These are phyloP conservation scores for Phytophthora chlamydospora DNA, from an alignment of 352 stramenopile genomes.

Conservation along the genomic window DNA sequence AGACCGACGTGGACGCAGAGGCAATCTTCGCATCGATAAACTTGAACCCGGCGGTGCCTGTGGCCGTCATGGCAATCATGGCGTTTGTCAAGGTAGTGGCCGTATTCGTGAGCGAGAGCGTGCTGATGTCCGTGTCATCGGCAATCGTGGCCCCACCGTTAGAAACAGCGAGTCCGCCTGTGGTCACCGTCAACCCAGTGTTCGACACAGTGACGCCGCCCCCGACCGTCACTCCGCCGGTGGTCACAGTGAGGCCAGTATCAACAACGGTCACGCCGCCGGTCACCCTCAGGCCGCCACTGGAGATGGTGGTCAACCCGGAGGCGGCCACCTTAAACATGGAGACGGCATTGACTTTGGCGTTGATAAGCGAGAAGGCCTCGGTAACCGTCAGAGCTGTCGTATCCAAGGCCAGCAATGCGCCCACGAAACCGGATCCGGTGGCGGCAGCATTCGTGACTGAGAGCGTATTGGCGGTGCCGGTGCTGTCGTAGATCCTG, in stretches of 20 bases:
- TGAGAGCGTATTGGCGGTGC: constrained; percentile 1
- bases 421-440: background rate
- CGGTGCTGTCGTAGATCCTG: background rate
- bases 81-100: background rate
- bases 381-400: constrained; percentile 8
- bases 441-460: constrained; percentile 3
- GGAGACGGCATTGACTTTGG: background rate
- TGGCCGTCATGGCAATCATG: constrained; percentile 2
- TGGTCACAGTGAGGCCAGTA: constrained; percentile 18
- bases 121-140: background rate
- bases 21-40: constrained; percentile 30
- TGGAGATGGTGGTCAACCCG: background rate
- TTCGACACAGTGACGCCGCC: constrained; percentile 7
- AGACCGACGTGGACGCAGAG: background rate
- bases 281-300: background rate
- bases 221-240: constrained; percentile 5
- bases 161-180: constrained; percentile 35
- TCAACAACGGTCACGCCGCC: constrained; percentile 1
- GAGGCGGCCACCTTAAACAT: background rate
- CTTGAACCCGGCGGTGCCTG: constrained; percentile 3
- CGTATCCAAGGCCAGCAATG: background rate
- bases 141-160: constrained; percentile 3
- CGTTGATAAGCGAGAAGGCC: constrained; percentile 32
- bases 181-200: constrained; percentile 28
- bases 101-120: background rate